Conservation (phyloP, 371 early-diverging fungal genomes). For the Smittium culicis region DNA sequence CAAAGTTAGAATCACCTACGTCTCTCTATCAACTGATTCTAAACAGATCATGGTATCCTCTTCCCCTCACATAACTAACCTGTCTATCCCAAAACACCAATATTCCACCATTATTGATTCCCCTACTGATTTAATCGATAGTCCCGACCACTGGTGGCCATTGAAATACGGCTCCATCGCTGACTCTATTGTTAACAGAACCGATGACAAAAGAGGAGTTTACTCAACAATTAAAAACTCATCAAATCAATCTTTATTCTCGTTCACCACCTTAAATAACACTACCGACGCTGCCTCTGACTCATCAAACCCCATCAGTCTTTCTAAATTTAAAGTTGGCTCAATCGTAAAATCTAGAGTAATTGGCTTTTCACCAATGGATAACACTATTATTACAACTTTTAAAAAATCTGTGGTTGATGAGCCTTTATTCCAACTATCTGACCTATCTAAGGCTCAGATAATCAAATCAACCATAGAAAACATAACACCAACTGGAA, state of each 20-base stretch:
- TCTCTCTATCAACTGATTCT: slow-evolving; percentile 27
- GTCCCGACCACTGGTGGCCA: slow-evolving; percentile 21
- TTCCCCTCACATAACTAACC: not conserved
- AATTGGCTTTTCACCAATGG: slow-evolving; percentile 58
- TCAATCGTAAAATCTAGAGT: slow-evolving; percentile 61
- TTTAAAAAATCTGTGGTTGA: slow-evolving; percentile 53
- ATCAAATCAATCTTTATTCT: slow-evolving; percentile 7
- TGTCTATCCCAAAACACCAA: not conserved
- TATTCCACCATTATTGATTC: not conserved
- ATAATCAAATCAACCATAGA: slow-evolving; percentile 42
- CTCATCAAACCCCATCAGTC: slow-evolving; percentile 28
- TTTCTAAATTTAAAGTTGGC: slow-evolving; percentile 45
- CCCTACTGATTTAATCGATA: not conserved
- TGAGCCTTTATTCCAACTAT: slow-evolving; percentile 47
- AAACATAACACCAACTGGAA: slow-evolving; percentile 15
- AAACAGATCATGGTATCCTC: slow-evolving; percentile 22
- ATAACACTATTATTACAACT: slow-evolving; percentile 52
- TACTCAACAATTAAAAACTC: not conserved
- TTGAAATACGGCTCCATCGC: slow-evolving; percentile 26
- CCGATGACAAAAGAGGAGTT: slow-evolving; percentile 12
- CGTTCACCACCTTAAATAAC: slow-evolving; percentile 40
- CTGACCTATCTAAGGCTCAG: slow-evolving; percentile 56
- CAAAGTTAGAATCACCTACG: slow-evolving; percentile 26
- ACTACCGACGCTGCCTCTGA: slow-evolving; percentile 47
- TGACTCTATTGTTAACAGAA: slow-evolving; percentile 15